Base-by-base conservation (phyloP, 495 filamentous ascomycete species). In the Aspergillus sclerotiicarbonarius region DNA sequence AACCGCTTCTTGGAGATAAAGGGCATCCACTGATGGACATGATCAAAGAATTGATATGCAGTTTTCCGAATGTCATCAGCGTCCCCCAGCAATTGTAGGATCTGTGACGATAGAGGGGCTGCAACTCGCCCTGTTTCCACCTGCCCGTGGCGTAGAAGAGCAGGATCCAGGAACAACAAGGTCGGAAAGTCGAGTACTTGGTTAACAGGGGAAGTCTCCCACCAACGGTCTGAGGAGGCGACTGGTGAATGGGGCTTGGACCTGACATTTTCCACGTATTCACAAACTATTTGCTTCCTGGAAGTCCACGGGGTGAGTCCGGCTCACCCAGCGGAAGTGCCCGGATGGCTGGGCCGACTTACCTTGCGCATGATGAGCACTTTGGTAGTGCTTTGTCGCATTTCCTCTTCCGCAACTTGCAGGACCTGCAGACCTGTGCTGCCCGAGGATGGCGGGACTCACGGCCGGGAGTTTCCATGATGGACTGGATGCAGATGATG, bases 1-100 rank as follows among this genome's bases (percentile, higher is more conserved):
- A 81, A 70, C 4, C 77, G 68, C 58, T 78, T 82, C 51, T 71
- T 71, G 1, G 79, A 82, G 25, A 83, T 62, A 46, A 82, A 72
- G 15, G 80, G 80, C 69, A 83, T 76, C 80, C 79, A 80, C 32
- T 31, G 56, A 57, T 69, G 67, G 30, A 67, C 60, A 35, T 61
- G 57, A 5, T 35, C 20, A 49, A 70, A 71, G 56, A 64, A 70
- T n/a, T 31, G 50, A 20, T 43, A 31, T 46, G 66, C 58, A 8
- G 47, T 63, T 15, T 13, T 4, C 2, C 50, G 66, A n/a, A 69
- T 63, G 33, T 44, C 13, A 6, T 54, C 20, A 0, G 15, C 3
- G 12, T 43, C 51, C 1, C 37, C 37, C n/a, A 41, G 37, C 1
- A 41, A 1, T 15, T 41, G 0, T n/a, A 15, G 37, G 13, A 41